Evolutionary conservation across 371 early-diverging fungal genomes (phyloP).

Genomic region (Apophysomyces variabilis): DNA sequence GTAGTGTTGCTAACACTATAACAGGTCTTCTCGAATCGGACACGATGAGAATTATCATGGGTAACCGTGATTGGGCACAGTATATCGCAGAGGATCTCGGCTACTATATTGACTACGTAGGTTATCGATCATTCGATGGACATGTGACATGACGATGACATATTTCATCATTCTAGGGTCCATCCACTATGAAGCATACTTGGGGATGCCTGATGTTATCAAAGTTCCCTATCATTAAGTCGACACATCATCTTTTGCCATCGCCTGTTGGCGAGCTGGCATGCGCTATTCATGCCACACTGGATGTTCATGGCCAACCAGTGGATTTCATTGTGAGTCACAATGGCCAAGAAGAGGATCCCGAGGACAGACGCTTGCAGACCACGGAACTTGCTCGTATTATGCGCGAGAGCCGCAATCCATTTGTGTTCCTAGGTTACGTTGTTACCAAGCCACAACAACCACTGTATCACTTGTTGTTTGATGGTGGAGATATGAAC

Average conservation of each 20-base stretch:
- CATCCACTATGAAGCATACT: conserved; percentile 84
- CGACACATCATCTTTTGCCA: conserved; percentile 77
- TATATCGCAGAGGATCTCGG: conserved; percentile 77
- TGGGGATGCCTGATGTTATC: conserved; percentile 89
- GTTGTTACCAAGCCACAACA: conserved; percentile 80
- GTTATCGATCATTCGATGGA: conserved; percentile 6
- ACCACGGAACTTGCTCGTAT: conserved; percentile 81
- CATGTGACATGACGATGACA: conserved; percentile 1
- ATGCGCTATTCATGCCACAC: conserved; percentile 85
- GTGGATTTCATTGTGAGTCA: conserved; percentile 87
- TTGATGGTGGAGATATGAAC: conserved; percentile 70
- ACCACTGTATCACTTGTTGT: conserved; percentile 66
- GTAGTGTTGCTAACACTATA: not conserved
- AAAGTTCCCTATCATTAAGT: conserved; percentile 79
- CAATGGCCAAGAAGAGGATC: conserved; percentile 85
- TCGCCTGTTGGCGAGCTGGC: conserved; percentile 86
- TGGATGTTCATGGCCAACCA: conserved; percentile 79
- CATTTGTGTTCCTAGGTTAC: conserved; percentile 83
- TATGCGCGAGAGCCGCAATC: conserved; percentile 73
- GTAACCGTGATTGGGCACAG: conserved; percentile 85
- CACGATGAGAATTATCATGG: conserved; percentile 84
- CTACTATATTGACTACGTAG: conserved; percentile 79
- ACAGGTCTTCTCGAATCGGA: conserved; percentile 79
- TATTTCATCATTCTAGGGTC: conserved; percentile 44
- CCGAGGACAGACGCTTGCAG: conserved; percentile 76